Evolutionary conservation across 1,139 yeast genomes (phyloP).

Genomic region (Yamadazyma conglobata): DNA sequence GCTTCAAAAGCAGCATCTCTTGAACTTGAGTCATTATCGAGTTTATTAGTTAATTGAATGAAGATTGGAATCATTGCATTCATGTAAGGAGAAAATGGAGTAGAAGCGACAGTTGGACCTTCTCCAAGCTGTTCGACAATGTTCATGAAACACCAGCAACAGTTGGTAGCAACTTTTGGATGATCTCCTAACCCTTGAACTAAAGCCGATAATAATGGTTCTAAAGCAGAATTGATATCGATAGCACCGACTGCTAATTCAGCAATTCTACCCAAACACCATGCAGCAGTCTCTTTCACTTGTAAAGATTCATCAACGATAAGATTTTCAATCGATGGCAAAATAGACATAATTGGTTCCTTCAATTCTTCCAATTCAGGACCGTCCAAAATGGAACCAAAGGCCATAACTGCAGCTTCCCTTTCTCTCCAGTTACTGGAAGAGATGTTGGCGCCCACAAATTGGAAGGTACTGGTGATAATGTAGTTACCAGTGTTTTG

Average conservation of each 20-base stretch:
- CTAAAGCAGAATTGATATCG: constrained; percentile 60
- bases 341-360: constrained; percentile 71
- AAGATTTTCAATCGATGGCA: constrained; percentile 69
- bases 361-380: constrained; percentile 76
- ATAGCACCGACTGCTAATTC: constrained; percentile 81
- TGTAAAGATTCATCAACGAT: constrained; percentile 74
- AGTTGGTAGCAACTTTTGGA: constrained; percentile 89
- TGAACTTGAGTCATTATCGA: constrained; percentile 82
- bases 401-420: constrained; percentile 99
- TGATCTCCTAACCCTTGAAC: constrained; percentile 79
- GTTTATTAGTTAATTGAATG: constrained; percentile 61
- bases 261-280: constrained; percentile 97
- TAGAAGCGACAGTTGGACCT: constrained; percentile 50
- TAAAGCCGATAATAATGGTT: constrained; percentile 68
- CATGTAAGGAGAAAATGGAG: constrained; percentile 74
- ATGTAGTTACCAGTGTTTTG: constrained; percentile 84
- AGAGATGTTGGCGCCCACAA: constrained; percentile 72
- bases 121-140: constrained; percentile 76
- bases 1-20: constrained; percentile 97
- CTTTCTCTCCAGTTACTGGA: constrained; percentile 73
- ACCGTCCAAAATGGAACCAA: constrained; percentile 94
- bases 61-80: constrained; percentile 65
- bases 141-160: constrained; percentile 96
- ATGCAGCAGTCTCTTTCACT: constrained; percentile 95
- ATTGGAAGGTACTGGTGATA: constrained; percentile 77